Conservation (phyloP, 139 green algal genomes). For the Microglena sp. region DNA sequence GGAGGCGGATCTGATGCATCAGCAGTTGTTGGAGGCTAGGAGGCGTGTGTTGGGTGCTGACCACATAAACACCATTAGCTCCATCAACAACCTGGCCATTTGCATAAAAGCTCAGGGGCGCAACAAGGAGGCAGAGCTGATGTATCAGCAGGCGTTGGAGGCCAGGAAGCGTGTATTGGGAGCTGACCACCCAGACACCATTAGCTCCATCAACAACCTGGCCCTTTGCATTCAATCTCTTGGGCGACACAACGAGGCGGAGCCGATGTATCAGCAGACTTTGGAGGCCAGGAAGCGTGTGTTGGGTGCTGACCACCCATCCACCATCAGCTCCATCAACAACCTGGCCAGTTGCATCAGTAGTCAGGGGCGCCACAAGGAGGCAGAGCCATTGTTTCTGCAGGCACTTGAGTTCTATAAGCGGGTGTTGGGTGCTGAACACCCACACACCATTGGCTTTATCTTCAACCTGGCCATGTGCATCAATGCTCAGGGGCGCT, state of each 20-base stretch:
- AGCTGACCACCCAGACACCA: neutral
- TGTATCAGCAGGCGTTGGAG: neutral
- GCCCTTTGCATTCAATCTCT: no score
- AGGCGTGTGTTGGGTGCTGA: slow-evolving; percentile 9
- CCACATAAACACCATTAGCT: slow-evolving; percentile 5
- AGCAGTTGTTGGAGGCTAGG: slow-evolving; percentile 10
- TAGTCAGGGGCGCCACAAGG: neutral
- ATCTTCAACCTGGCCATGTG: no score
- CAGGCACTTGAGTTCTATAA: neutral
- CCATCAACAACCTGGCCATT: slow-evolving; percentile 5
- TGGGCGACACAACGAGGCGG: neutral
- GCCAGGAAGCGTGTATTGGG: neutral
- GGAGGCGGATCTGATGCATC: slow-evolving; percentile 13
- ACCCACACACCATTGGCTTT: neutral
- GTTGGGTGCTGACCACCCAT: neutral
- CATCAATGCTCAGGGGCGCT: no score
- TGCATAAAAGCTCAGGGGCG: neutral
- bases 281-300: neutral
- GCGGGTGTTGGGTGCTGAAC: neutral
- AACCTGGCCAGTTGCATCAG: neutral
- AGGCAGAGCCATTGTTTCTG: neutral
- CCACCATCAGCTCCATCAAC: neutral
- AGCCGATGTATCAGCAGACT: neutral
- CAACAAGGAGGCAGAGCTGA: neutral
- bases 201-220: neutral